Evolutionary conservation across 441 rosid species (phyloP).

Genomic region (Syzygium malaccense): DNA sequence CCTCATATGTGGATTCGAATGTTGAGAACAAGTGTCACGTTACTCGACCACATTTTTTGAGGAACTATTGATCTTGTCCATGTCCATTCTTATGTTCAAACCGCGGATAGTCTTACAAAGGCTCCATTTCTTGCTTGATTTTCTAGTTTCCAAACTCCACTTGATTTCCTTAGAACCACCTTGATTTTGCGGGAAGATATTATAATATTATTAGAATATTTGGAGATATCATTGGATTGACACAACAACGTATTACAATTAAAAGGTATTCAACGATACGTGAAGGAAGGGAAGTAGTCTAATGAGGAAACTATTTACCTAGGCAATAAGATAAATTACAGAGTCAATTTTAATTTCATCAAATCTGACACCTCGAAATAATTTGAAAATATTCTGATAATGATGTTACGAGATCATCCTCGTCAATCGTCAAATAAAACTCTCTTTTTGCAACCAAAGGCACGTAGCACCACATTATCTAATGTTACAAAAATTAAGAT

Average conservation of each 20-base stretch:
- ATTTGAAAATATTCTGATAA: no score
- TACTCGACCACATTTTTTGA: background rate
- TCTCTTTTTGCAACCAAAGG: no score
- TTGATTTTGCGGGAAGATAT: background rate
- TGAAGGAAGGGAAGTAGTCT: background rate
- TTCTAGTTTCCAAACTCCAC: background rate
- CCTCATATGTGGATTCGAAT: rapidly evolving
- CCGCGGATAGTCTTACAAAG: background rate
- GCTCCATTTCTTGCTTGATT: background rate
- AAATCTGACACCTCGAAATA: rapidly evolving
- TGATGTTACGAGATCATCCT: background rate
- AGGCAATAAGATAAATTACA: background rate
- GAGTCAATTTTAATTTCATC: background rate
- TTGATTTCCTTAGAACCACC: background rate
- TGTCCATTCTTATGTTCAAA: background rate
- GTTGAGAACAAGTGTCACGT: rapidly evolving
- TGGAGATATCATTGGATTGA: rapidly evolving
- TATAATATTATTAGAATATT: rapidly evolving
- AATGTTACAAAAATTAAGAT: no score
- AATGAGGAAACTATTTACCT: background rate
- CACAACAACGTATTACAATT: background rate
- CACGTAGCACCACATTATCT: no score
- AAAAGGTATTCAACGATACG: background rate
- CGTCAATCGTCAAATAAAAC: no score
- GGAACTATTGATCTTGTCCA: background rate